Percentiles rank a stretch among this genome's conserved stretches.
Conservation (phyloP, 441 rosid species). For the Gossypium davidsonii region DNA sequence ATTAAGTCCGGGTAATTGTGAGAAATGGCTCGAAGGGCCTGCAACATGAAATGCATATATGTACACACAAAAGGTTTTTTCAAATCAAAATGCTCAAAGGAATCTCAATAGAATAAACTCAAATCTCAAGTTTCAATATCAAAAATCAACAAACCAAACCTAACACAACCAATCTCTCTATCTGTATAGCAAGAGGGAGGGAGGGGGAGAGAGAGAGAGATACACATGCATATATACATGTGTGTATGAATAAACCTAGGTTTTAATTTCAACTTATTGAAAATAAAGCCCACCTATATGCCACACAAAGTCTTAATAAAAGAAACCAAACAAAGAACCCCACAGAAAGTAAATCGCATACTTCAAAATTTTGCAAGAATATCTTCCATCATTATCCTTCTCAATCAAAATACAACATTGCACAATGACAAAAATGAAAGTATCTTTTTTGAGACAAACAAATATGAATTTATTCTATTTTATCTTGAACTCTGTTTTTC, state of each 20-base stretch:
- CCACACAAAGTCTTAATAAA: background rate
- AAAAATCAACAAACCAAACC: background rate
- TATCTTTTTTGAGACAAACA: background rate
- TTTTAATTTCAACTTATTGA: background rate
- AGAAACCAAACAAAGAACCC: background rate
- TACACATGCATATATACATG: background rate
- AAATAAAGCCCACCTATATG: background rate
- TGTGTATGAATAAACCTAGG: background rate
- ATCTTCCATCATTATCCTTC: background rate
- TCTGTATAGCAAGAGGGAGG: background rate
- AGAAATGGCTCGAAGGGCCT: constrained; percentile 80
- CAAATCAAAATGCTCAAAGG: background rate
- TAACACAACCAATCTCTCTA: background rate
- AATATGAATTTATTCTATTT: background rate
- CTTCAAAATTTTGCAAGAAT: background rate
- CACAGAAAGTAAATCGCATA: background rate
- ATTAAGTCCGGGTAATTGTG: constrained; percentile 72
- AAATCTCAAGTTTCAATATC: background rate
- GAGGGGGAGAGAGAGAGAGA: background rate
- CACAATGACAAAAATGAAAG: background rate
- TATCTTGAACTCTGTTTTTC: background rate
- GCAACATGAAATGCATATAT: constrained; percentile 13
- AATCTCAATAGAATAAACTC: background rate
- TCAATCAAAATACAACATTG: background rate
- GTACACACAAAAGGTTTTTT: background rate